Evolutionary conservation across 2,329 filamentous ascomycete genomes (phyloP).

Genomic region (Aspergillus aculeatus): DNA sequence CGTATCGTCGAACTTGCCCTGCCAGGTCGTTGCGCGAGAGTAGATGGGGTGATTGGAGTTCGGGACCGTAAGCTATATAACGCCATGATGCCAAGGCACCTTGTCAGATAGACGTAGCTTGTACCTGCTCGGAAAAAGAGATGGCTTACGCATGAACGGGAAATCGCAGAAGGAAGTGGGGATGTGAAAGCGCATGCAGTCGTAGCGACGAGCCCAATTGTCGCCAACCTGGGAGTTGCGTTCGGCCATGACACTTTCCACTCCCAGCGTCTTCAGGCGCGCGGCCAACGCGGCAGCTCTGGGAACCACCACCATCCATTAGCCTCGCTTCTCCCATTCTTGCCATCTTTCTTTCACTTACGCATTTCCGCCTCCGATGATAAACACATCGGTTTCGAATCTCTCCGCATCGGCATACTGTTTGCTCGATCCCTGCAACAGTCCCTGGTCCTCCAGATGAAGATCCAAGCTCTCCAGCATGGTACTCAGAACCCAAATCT

Average conservation of each 20-base stretch:
- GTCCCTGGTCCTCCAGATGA: slow-evolving; percentile 24
- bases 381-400: slow-evolving; percentile 33
- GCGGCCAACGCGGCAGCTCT: slow-evolving; percentile 46
- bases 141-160: slow-evolving; percentile 34
- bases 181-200: slow-evolving; percentile 45
- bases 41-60: slow-evolving; percentile 16
- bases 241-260: slow-evolving; percentile 47
- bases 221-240: slow-evolving; percentile 43
- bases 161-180: slow-evolving; percentile 37
- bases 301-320: neutral
- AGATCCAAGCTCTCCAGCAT: slow-evolving; percentile 21
- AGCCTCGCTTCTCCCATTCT: slow-evolving; percentile 10
- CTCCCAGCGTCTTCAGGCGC: slow-evolving; percentile 44
- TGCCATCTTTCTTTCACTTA: slow-evolving; percentile 7
- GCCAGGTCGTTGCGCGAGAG: slow-evolving; percentile 18
- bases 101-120: neutral
- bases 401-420: neutral
- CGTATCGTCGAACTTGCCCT: slow-evolving; percentile 23
- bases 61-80: slow-evolving; percentile 16
- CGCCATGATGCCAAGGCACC: neutral
- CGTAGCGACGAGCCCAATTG: slow-evolving; percentile 49
- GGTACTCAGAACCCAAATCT: slow-evolving; percentile 29
- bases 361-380: slow-evolving; percentile 46
- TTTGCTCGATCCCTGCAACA: slow-evolving; percentile 18
- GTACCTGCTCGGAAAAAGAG: neutral